Evolutionary conservation across 1,139 yeast genomes (phyloP).

Genomic region (Debaryomyces psychrophilus): DNA sequence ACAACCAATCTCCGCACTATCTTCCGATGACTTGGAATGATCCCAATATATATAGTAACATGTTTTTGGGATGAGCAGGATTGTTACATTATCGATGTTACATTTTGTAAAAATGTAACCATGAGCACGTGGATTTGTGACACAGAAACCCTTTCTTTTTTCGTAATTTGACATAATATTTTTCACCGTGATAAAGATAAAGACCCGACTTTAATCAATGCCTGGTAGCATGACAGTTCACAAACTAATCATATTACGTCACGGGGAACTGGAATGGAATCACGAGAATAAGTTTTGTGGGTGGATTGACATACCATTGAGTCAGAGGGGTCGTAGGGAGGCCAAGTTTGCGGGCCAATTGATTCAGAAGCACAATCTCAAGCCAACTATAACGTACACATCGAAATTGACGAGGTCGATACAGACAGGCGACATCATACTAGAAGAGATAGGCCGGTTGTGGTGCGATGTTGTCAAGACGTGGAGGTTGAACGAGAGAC

Average conservation of each 20-base stretch:
- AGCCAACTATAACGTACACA: slow-evolving; percentile 63
- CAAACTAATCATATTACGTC: slow-evolving; percentile 61
- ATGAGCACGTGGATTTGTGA: slow-evolving; percentile 4
- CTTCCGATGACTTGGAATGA: neutral
- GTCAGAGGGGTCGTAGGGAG: slow-evolving; percentile 62
- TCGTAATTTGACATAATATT: neutral
- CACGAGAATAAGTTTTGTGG: slow-evolving; percentile 75
- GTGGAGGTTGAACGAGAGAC: slow-evolving; percentile 80
- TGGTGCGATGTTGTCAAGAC: slow-evolving; percentile 56
- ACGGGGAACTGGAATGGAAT: slow-evolving; percentile 78
- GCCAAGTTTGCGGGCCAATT: slow-evolving; percentile 63
- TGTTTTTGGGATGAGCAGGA: neutral
- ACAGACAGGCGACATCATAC: slow-evolving; percentile 64
- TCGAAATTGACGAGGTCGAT: slow-evolving; percentile 67
- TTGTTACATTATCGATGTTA: slow-evolving; percentile 10
- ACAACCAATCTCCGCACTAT: neutral
- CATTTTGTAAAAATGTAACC: slow-evolving; percentile 9
- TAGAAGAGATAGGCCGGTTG: slow-evolving; percentile 45
- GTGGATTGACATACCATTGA: slow-evolving; percentile 75
- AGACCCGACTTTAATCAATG: neutral
- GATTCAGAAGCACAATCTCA: slow-evolving; percentile 39
- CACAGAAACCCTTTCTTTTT: slow-evolving; percentile 1
- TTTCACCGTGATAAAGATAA: neutral
- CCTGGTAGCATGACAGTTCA: slow-evolving; percentile 20
- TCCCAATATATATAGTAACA: neutral